Evolutionary conservation across 192 early-diverging fungal genomes (phyloP).

Genomic region (Chytriomyces sp.): DNA sequence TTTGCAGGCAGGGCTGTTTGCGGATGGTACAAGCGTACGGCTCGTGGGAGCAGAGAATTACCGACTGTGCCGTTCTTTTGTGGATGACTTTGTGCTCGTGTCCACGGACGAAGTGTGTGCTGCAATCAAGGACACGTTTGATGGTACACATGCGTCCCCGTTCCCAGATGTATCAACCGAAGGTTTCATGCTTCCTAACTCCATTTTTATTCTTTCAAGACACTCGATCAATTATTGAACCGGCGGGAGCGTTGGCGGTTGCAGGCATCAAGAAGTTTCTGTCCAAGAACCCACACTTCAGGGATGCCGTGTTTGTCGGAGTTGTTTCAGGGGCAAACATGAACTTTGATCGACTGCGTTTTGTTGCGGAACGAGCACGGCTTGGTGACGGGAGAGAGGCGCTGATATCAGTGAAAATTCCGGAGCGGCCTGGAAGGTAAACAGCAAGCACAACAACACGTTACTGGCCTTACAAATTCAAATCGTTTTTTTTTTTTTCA

Average conservation of each 20-base stretch:
- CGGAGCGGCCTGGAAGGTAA: slow-evolving; percentile 53
- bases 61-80: slow-evolving; percentile 36
- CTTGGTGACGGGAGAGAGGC: slow-evolving; percentile 54
- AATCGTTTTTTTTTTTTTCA: not conserved
- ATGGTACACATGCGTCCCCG: slow-evolving; percentile 18
- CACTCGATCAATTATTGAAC: slow-evolving; percentile 58
- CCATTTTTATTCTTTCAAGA: slow-evolving; percentile 35
- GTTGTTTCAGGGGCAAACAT: slow-evolving; percentile 56
- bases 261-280: slow-evolving; percentile 59
- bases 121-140: slow-evolving; percentile 54
- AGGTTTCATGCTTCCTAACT: slow-evolving; percentile 12
- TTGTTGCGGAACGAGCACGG: slow-evolving; percentile 57
- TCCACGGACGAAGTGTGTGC: slow-evolving; percentile 58
- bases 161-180: not conserved
- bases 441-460: no score
- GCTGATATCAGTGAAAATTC: slow-evolving; percentile 47
- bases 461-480: slow-evolving; percentile 3
- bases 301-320: slow-evolving; percentile 54
- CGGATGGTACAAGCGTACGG: slow-evolving; percentile 56
- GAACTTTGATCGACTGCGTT: slow-evolving; percentile 62
- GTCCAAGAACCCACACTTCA: slow-evolving; percentile 44
- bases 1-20: slow-evolving; percentile 51
- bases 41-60: slow-evolving; percentile 53
- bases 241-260: slow-evolving; percentile 57
- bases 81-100: slow-evolving; percentile 59